Percentiles rank a stretch among this genome's conserved stretches.
Evolutionary conservation across 192 early-diverging fungal species (phyloP).

Genomic region (Coemansia sp.): DNA sequence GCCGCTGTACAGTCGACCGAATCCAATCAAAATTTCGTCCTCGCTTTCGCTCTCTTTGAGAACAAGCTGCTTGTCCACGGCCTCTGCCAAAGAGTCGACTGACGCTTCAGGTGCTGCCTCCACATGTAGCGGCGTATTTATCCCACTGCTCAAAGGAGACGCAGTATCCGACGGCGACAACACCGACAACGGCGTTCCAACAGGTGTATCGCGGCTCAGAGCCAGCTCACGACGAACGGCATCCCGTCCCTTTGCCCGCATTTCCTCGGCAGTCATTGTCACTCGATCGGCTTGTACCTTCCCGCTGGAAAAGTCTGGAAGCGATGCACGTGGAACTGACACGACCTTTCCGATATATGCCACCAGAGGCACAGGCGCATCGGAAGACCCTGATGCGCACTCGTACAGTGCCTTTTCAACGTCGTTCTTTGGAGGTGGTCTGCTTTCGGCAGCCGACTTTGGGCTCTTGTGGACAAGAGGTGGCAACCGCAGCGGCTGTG

Average conservation of each 20-base stretch:
- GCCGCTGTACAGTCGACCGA: constrained; percentile 91
- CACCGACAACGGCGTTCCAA: constrained; percentile 24
- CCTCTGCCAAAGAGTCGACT: constrained; percentile 29
- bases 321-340: constrained; percentile 67
- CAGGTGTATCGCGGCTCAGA: constrained; percentile 17
- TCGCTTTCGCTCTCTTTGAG: constrained; percentile 31
- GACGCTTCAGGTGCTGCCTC: constrained; percentile 1
- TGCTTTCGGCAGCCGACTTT: constrained; percentile 20
- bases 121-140: constrained; percentile 17
- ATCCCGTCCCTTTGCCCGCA: constrained; percentile 70
- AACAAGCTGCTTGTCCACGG: constrained; percentile 31
- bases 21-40: constrained; percentile 79
- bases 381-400: constrained; percentile 59
- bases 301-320: constrained; percentile 58
- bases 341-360: constrained; percentile 95
- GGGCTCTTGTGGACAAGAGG: constrained; percentile 62
- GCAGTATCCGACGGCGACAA: constrained; percentile 10
- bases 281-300: constrained; percentile 57
- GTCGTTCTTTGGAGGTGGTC: constrained; percentile 51
- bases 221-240: constrained; percentile 51
- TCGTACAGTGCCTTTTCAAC: constrained; percentile 71
- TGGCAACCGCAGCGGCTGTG: constrained; percentile 78
- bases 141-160: constrained; percentile 33
- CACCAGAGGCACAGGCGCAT: constrained; percentile 63
- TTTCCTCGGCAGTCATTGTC: constrained; percentile 81